Conservation (phyloP, 495 filamentous ascomycete species). For the Rostrohypoxylon terebratum region DNA sequence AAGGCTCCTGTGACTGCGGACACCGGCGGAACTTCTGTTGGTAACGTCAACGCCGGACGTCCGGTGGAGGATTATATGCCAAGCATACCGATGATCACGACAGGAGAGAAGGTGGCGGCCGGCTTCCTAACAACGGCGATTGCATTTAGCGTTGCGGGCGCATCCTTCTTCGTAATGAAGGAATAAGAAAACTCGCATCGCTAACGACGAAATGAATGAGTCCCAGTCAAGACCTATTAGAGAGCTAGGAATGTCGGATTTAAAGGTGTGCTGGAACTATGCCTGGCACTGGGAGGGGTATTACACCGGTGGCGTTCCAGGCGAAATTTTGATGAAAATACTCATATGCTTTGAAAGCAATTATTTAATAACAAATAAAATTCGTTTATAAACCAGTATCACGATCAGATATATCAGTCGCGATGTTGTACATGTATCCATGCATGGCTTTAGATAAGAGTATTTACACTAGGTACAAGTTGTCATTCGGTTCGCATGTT, state of each 20-base stretch:
- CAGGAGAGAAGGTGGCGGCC: constrained; percentile 71
- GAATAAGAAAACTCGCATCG: constrained; percentile 36
- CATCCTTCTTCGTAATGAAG: constrained; percentile 58
- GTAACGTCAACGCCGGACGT: constrained; percentile 69
- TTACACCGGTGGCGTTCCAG: constrained; percentile 30
- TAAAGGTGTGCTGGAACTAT: constrained; percentile 20
- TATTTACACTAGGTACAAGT: background rate
- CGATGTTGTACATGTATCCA: background rate
- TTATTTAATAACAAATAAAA: constrained; percentile 14
- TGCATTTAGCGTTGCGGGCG: constrained; percentile 63
- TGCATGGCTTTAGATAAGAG: background rate
- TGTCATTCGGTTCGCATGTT: background rate
- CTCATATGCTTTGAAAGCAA: constrained; percentile 44
- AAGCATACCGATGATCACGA: constrained; percentile 58
- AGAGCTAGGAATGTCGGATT: constrained; percentile 5
- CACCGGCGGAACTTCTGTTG: constrained; percentile 74
- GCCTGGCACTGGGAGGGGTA: constrained; percentile 19
- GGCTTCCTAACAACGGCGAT: constrained; percentile 73
- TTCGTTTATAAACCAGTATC: background rate
- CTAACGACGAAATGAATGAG: constrained; percentile 33
- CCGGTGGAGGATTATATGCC: constrained; percentile 38
- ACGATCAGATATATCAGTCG: background rate
- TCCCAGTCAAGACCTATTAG: background rate
- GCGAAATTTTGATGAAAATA: constrained; percentile 14
- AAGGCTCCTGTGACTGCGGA: constrained; percentile 65